A percentile compares a stretch with the other conserved stretches of the same genome.
Conservation (phyloP, 140 eudicot genomes). For the Bidens hawaiensis region DNA sequence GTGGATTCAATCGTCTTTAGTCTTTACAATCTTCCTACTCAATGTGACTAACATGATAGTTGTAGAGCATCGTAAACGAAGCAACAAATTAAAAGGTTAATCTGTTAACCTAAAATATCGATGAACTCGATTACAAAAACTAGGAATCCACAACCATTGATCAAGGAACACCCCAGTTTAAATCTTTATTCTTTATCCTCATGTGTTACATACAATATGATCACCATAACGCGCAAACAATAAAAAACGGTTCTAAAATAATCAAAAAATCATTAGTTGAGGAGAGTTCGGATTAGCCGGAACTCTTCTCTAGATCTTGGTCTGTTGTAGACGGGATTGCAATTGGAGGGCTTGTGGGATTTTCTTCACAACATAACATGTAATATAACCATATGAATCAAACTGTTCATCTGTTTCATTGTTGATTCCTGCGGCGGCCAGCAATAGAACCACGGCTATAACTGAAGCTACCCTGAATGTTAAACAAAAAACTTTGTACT, state of each 20-base stretch:
- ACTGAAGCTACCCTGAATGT: conserved; percentile 23
- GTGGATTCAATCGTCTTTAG: neutral
- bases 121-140: too few relatives aligned
- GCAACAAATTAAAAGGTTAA: neutral
- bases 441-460: conserved; percentile 18
- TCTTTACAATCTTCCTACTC: conserved; percentile 13
- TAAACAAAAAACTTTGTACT: neutral
- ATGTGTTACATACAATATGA: neutral
- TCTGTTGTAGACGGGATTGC: neutral
- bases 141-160: too few relatives aligned
- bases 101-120: too few relatives aligned
- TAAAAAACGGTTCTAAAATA: neutral
- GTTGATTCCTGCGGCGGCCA: conserved; percentile 10
- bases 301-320: conserved; percentile 16
- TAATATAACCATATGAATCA: too few relatives aligned
- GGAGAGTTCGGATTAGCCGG: neutral
- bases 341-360: conserved; percentile 11
- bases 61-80: neutral
- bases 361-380: conserved; percentile 22
- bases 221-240: neutral
- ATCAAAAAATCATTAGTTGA: neutral
- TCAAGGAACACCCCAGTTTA: neutral
- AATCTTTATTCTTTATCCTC: neutral
- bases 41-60: too few relatives aligned
- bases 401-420: conserved; percentile 7